Conservation (phyloP, 2,329 filamentous ascomycete genomes). For the Trichoderma harzianum region DNA sequence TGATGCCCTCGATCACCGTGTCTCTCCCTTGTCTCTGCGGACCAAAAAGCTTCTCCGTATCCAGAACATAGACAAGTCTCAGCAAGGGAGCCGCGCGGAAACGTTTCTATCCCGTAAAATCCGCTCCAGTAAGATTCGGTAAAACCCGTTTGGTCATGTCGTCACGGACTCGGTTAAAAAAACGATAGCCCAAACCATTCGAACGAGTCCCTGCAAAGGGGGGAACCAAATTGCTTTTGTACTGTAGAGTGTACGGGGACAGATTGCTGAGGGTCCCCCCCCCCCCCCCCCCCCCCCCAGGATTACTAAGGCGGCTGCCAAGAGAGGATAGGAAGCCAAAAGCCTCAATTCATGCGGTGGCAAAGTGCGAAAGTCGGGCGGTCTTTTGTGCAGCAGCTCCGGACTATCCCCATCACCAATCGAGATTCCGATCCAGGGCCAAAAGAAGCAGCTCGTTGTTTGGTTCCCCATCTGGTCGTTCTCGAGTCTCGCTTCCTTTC, state of each 20-base stretch:
- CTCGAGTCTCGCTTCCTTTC: not conserved
- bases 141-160: not conserved
- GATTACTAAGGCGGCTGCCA: not conserved
- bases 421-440: conserved; percentile 9
- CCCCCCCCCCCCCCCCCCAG: conserved; percentile 16
- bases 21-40: not conserved
- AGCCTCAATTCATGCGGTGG: conserved; percentile 12
- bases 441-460: not conserved
- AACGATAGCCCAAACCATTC: not conserved
- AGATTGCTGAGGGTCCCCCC: not conserved
- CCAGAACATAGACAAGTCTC: not conserved
- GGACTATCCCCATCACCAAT: conserved; percentile 4
- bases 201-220: conserved; percentile 12
- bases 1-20: not conserved
- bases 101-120: not conserved
- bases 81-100: conserved; percentile 5
- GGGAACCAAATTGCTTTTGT: not conserved
- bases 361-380: conserved; percentile 6
- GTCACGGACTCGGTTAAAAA: conserved; percentile 9
- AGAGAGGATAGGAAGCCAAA: conserved; percentile 9
- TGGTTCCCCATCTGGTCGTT: not conserved
- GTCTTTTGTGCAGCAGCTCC: not conserved
- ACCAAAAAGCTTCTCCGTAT: not conserved
- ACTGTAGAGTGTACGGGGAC: not conserved
- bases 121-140: conserved; percentile 2